Conservation (phyloP, 1,284 basidiomycete genomes). For the Microbotryum scabiosae region DNA sequence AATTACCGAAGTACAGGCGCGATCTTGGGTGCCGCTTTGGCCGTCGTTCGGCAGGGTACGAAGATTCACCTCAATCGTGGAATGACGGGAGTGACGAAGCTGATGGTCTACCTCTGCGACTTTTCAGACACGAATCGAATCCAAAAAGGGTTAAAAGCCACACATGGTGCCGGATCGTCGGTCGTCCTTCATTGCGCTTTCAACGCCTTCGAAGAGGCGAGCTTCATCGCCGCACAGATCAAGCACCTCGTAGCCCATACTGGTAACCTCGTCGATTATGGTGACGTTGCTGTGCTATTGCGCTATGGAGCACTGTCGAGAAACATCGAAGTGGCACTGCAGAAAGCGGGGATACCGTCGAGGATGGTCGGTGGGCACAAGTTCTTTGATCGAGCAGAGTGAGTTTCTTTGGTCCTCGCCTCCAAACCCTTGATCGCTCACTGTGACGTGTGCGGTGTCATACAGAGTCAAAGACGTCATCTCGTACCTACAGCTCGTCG, state of each 20-base stretch:
- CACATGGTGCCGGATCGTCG: constrained; percentile 55
- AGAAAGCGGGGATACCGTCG: constrained; percentile 67
- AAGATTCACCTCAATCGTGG: too few species aligned
- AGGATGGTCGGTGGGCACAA: constrained; percentile 70
- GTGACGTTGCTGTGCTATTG: constrained; percentile 71
- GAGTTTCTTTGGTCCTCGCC: constrained; percentile 4
- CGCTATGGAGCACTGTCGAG: constrained; percentile 77
- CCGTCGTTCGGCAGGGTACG: constrained; percentile 71
- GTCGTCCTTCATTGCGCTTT: constrained; percentile 48
- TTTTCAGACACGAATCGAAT: constrained; percentile 59
- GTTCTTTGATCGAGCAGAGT: constrained; percentile 76
- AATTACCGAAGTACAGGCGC: constrained; percentile 79
- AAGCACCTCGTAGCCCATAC: constrained; percentile 64
- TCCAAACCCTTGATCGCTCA: too few species aligned
- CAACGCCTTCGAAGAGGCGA: constrained; percentile 51
- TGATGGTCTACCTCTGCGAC: neutral
- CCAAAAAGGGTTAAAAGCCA: constrained; percentile 64
- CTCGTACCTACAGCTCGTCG: constrained; percentile 76
- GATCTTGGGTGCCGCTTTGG: constrained; percentile 65
- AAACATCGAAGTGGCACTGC: constrained; percentile 64
- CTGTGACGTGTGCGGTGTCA: constrained; percentile 5
- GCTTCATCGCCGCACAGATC: constrained; percentile 69
- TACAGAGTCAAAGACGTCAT: constrained; percentile 68
- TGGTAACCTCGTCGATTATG: constrained; percentile 62
- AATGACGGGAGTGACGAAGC: too few species aligned